Conservation (phyloP, 2,329 filamentous ascomycete genomes). For the Simplicillium aogashimaense region DNA sequence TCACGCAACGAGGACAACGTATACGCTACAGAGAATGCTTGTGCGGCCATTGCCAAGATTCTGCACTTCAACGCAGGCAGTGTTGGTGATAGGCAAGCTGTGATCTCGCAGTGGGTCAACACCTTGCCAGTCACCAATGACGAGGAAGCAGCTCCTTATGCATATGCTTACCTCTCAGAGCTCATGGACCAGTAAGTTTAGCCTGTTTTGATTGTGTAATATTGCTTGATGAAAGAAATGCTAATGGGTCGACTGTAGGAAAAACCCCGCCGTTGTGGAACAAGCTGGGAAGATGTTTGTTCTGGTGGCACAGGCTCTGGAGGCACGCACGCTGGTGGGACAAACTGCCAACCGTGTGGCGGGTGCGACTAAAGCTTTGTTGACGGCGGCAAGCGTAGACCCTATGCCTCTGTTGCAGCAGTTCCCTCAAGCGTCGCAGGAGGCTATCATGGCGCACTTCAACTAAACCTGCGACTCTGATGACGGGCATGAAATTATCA, state of each 20-base stretch:
- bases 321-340: slow-evolving; percentile 81
- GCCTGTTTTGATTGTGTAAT: neutral
- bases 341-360: slow-evolving; percentile 72
- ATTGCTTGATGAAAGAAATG: neutral
- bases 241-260: slow-evolving; percentile 42
- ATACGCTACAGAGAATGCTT: slow-evolving; percentile 96
- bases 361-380: slow-evolving; percentile 65
- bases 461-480: slow-evolving; percentile 30
- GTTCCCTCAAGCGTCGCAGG: slow-evolving; percentile 72
- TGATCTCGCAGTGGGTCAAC: slow-evolving; percentile 79
- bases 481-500: neutral
- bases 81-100: slow-evolving; percentile 64
- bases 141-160: slow-evolving; percentile 93
- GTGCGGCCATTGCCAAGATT: slow-evolving; percentile 93
- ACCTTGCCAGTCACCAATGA: slow-evolving; percentile 90
- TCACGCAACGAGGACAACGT: slow-evolving; percentile 86
- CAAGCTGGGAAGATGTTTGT: slow-evolving; percentile 77
- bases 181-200: slow-evolving; percentile 87
- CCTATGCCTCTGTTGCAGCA: slow-evolving; percentile 65
- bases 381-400: slow-evolving; percentile 65
- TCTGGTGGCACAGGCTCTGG: slow-evolving; percentile 77
- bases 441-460: slow-evolving; percentile 71
- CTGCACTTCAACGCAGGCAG: slow-evolving; percentile 77
- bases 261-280: slow-evolving; percentile 70
- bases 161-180: slow-evolving; percentile 84